Conservation (phyloP, 768 basidiomycete genomes). For the Termitomyces bulborhizus region DNA sequence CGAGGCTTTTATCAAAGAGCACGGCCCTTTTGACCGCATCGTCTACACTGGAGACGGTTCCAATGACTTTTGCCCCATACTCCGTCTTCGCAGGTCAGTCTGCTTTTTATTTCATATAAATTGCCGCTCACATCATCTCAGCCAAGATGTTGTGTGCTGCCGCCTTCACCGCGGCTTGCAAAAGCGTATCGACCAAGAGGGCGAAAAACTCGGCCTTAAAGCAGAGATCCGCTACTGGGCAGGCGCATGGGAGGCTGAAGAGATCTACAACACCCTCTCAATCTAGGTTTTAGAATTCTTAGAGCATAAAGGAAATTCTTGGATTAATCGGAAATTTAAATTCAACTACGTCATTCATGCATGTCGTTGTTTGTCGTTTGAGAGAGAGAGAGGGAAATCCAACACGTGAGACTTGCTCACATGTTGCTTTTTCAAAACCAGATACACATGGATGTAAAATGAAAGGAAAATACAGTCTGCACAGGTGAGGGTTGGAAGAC, state of each 20-base stretch:
- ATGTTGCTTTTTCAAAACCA: conserved; percentile 6
- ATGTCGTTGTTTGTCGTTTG: too few relatives aligned
- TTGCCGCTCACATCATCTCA: conserved; percentile 21
- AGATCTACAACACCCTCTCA: conserved; percentile 52
- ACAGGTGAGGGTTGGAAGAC: background rate
- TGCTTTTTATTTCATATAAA: background rate
- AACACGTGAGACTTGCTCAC: conserved; percentile 18
- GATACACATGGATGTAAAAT: background rate
- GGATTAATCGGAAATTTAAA: too few relatives aligned
- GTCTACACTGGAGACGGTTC: conserved; percentile 91
- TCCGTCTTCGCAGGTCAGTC: conserved; percentile 67
- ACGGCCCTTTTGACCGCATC: conserved; percentile 68
- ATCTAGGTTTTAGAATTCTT: conserved; percentile 4
- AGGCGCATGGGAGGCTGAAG: conserved; percentile 96
- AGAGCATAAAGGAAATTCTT: too few relatives aligned
- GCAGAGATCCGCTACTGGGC: conserved; percentile 81
- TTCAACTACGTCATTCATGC: too few relatives aligned
- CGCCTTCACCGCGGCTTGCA: conserved; percentile 74
- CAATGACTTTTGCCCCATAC: conserved; percentile 93
- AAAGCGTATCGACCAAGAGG: conserved; percentile 70
- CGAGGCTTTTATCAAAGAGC: conserved; percentile 65
- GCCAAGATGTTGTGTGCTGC: conserved; percentile 81
- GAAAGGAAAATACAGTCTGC: background rate
- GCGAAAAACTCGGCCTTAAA: conserved; percentile 54
- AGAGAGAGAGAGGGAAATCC: too few relatives aligned